Evolutionary conservation across 345 rosid genomes (phyloP), one percentile per base, ranked within the genome.

Genomic region (Limnanthes douglasii): DNA sequence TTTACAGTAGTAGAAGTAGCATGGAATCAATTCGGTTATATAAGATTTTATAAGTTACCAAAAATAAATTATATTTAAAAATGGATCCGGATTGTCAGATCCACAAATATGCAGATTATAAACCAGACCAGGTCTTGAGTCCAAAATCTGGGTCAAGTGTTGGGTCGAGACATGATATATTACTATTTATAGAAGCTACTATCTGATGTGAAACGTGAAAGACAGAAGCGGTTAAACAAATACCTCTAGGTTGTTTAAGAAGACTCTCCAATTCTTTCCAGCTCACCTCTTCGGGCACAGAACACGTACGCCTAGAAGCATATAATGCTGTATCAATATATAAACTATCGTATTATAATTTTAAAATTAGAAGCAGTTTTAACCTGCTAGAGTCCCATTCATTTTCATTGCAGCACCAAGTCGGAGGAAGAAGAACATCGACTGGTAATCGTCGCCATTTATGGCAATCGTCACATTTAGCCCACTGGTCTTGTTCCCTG

Each of bases 401-500:
- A 64, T 86, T 86, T 37, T 74, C 86, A 11, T 37, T 41, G 55
- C 94, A 86, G 15, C 67, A 59, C 96, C 96, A 81, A 44, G 52
- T 81, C 6, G 71, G 62, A 25, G 94, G 72, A 16, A 86, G 86
- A 61, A 86, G 75, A 47, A 57, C 75, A 37, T 72, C 76, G 15
- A 51, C 15, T 1, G 88, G 85, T 57, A 86, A 65, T 57, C 68
- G 68, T 66, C 93, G 52, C 97, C 93, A 86, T 61, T 78, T 86
- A 21, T 51, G 68, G 68, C 96, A 86, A 47, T 70, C 66, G 41
- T 86, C 96, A 40, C 96, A 86, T 34, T 68, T 73, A 22, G 72
- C 86, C 92, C 96, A 86, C 62, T 73, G 85, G 21, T 73, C 93
- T 24, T 61, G 72, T 34, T 44, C 71, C 55, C 94, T 86, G 69